phyloP scores from a whole-genome alignment of 495 filamentous ascomycete genomes.

The Podospora tetraspora region DNA sequence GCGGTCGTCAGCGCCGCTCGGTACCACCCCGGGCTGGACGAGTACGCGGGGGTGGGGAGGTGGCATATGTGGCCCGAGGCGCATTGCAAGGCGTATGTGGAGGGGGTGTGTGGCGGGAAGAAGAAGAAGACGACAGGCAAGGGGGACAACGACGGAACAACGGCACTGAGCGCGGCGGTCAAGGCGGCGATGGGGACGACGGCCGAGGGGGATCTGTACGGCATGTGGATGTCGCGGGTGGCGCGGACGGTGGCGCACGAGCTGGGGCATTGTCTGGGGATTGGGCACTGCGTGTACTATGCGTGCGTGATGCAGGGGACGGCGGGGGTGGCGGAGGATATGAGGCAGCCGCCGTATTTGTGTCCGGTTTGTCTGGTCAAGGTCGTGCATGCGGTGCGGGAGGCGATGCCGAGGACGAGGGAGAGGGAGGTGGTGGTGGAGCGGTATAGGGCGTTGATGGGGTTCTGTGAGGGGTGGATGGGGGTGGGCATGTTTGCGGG shows the following conservation, averaged over 20 bases:
- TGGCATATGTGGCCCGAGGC: slow-evolving; percentile 59
- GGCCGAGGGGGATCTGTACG: slow-evolving; percentile 14
- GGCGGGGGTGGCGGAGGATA: slow-evolving; percentile 55
- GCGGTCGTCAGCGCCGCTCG: slow-evolving; percentile 55
- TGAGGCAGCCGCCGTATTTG: slow-evolving; percentile 60
- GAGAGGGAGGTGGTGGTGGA: slow-evolving; percentile 28
- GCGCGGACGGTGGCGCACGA: slow-evolving; percentile 58
- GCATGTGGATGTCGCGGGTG: slow-evolving; percentile 53
- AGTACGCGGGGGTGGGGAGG: slow-evolving; percentile 36
- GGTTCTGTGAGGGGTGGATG: slow-evolving; percentile 40
- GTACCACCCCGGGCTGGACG: slow-evolving; percentile 54
- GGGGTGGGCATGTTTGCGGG: slow-evolving; percentile 39
- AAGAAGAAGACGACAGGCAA: not conserved
- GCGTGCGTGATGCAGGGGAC: slow-evolving; percentile 66
- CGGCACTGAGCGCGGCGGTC: not conserved
- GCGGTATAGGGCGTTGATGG: slow-evolving; percentile 40
- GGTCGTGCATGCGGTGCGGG: slow-evolving; percentile 31
- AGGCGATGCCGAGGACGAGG: slow-evolving; percentile 14
- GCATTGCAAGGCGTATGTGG: slow-evolving; percentile 52
- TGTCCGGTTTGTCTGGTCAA: slow-evolving; percentile 61
- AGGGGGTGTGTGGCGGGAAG: slow-evolving; percentile 23
- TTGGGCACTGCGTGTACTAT: slow-evolving; percentile 64
- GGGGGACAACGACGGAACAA: slow-evolving; percentile 9
- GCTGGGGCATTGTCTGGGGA: slow-evolving; percentile 60
- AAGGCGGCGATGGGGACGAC: not conserved